Evolutionary conservation across 208 protist species (phyloP).

Genomic region (Acanthamoeba triangularis): DNA sequence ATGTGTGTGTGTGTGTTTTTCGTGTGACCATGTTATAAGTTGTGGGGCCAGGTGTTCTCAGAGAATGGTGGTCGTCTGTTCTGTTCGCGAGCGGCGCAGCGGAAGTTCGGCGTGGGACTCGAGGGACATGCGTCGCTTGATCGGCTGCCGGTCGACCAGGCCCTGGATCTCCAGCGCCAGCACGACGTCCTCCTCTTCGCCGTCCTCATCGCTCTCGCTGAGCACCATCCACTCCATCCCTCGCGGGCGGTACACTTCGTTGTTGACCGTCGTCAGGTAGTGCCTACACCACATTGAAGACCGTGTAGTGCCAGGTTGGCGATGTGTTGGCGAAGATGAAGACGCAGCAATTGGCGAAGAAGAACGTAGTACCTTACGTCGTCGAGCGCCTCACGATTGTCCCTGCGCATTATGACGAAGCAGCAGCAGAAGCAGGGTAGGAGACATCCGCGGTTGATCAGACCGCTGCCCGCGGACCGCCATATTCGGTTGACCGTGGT

Average conservation of each 20-base stretch:
- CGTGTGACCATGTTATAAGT: neutral
- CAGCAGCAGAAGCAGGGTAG: constrained; percentile 1
- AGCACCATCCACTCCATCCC: constrained; percentile 13
- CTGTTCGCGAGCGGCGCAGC: neutral
- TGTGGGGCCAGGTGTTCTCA: neutral
- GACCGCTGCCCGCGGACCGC: constrained; percentile 2
- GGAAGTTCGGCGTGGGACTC: neutral
- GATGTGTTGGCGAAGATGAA: neutral
- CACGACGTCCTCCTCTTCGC: constrained; percentile 33
- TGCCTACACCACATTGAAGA: neutral
- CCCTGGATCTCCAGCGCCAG: constrained; percentile 42
- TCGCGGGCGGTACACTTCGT: neutral
- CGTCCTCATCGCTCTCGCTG: constrained; percentile 23
- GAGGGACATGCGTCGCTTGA: constrained; percentile 39
- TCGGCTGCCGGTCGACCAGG: constrained; percentile 30
- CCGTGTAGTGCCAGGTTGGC: neutral
- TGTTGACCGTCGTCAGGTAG: neutral
- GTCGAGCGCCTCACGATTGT: neutral
- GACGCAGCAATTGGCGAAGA: neutral
- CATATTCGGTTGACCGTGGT: constrained; percentile 19
- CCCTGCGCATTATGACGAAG: constrained; percentile 3
- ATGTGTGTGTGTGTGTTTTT: neutral
- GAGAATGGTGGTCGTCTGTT: neutral
- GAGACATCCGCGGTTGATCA: constrained; percentile 7
- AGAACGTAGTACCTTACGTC: neutral